phyloP scores from a whole-genome alignment of 257 asterid species.

The Salvia rosmarinus region DNA sequence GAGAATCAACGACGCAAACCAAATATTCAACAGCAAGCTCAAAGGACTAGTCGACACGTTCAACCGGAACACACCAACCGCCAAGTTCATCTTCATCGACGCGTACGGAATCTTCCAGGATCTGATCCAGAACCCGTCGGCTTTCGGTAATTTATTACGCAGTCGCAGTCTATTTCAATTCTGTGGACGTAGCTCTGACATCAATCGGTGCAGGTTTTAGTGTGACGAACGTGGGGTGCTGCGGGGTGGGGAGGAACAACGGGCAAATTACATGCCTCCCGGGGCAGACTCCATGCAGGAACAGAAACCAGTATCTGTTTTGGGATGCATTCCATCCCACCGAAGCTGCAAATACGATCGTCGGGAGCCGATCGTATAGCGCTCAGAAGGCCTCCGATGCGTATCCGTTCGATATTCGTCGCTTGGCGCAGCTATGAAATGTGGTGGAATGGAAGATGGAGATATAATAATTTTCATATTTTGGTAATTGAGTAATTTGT shows the following conservation, averaged over 20 bases:
- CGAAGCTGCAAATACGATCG: conserved; percentile 68
- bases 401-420: conserved; percentile 72
- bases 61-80: conserved; percentile 52
- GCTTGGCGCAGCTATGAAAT: conserved; percentile 59
- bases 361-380: conserved; percentile 69
- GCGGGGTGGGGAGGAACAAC: conserved; percentile 90
- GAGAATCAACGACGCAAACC: conserved; percentile 66
- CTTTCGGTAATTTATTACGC: conserved; percentile 51
- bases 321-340: conserved; percentile 98
- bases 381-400: conserved; percentile 74
- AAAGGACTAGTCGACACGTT: conserved; percentile 60
- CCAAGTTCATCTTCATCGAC: conserved; percentile 68
- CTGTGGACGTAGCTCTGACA: neutral
- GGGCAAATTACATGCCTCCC: conserved; percentile 96
- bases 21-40: conserved; percentile 64
- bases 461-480: neutral
- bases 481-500: neutral
- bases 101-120: conserved; percentile 88
- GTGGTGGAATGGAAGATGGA: conserved; percentile 17
- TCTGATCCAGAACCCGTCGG: conserved; percentile 56
- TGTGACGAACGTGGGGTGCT: conserved; percentile 79
- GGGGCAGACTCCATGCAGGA: conserved; percentile 60
- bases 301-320: conserved; percentile 59
- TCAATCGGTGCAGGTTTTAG: conserved; percentile 51
- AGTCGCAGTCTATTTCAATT: no score